These are phyloP conservation scores for Phanerochaete sordida DNA, from an alignment of 768 basidiomycete species.

Conservation along the genomic window DNA sequence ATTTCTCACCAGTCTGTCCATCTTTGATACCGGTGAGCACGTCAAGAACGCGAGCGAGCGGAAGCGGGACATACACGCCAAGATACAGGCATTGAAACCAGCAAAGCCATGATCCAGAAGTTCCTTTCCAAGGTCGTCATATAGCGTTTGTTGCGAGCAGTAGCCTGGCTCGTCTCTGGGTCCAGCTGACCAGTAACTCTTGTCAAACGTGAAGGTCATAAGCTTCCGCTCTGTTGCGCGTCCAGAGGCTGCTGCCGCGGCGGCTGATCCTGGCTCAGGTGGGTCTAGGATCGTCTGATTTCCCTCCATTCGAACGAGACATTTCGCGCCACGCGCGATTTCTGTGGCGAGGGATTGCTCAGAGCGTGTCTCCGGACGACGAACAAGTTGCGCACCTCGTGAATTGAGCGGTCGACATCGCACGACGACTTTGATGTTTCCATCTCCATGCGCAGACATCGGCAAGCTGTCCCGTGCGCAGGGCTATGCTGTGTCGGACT, in stretches of 20 bases:
- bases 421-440: conserved; percentile 89
- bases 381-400: conserved; percentile 61
- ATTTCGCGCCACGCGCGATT: conserved; percentile 88
- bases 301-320: conserved; percentile 91
- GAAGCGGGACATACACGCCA: conserved; percentile 80
- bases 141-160: conserved; percentile 92
- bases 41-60: background rate
- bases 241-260: conserved; percentile 52
- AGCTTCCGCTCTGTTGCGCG: conserved; percentile 89
- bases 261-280: conserved; percentile 69
- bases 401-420: conserved; percentile 97
- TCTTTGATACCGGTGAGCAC: conserved; percentile 30
- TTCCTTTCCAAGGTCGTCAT: conserved; percentile 91
- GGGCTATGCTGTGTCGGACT: background rate
- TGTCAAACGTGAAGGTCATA: conserved; percentile 93
- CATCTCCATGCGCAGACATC: conserved; percentile 78
- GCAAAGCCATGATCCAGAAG: conserved; percentile 92
- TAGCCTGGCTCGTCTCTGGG: conserved; percentile 85
- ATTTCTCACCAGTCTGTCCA: conserved; percentile 79
- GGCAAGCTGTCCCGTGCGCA: conserved; percentile 7
- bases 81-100: conserved; percentile 95
- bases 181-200: conserved; percentile 96
- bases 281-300: conserved; percentile 92
- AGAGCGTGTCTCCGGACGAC: background rate
- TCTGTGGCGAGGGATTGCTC: conserved; percentile 44